phyloP scores from a whole-genome alignment of 192 early-diverging fungal species.

The Mortierella alpina region DNA sequence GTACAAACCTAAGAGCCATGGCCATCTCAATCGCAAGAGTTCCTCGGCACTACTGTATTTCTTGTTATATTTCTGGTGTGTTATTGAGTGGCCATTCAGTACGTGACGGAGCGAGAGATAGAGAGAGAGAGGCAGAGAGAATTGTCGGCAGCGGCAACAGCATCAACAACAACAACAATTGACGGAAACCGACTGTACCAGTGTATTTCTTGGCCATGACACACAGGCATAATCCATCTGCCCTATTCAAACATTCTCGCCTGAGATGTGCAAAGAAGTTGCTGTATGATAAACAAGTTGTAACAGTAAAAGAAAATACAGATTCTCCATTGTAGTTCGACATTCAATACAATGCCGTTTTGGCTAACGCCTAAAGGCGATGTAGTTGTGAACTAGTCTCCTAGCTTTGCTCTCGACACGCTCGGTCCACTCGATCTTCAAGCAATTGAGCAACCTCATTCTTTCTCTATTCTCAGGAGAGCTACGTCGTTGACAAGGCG shows the following conservation, averaged over 20 bases:
- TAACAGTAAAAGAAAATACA: no score
- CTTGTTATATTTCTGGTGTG: not conserved
- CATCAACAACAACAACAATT: not conserved
- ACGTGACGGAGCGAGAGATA: not conserved
- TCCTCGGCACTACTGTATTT: no score
- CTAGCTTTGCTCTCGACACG: not conserved
- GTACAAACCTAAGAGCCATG: not conserved
- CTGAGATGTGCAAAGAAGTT: no score
- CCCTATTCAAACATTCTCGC: not conserved
- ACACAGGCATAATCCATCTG: not conserved
- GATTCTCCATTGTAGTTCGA: no score
- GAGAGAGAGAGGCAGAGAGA: not conserved
- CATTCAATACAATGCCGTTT: not conserved
- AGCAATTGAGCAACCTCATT: not conserved
- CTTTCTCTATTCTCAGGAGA: conserved; percentile 16
- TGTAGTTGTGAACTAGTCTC: not conserved
- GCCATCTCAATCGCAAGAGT: no score
- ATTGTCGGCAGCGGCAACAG: not conserved
- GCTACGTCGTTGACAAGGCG: not conserved
- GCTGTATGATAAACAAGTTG: no score
- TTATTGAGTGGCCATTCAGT: conserved; percentile 1
- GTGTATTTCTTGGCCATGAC: conserved; percentile 1
- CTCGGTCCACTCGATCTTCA: conserved; percentile 9
- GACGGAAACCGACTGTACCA: not conserved
- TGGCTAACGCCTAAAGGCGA: not conserved